Percentiles rank a stretch among this genome's conserved stretches.
Evolutionary conservation across 2,329 filamentous ascomycete genomes (phyloP).

Genomic region (Seiridium cupressi): DNA sequence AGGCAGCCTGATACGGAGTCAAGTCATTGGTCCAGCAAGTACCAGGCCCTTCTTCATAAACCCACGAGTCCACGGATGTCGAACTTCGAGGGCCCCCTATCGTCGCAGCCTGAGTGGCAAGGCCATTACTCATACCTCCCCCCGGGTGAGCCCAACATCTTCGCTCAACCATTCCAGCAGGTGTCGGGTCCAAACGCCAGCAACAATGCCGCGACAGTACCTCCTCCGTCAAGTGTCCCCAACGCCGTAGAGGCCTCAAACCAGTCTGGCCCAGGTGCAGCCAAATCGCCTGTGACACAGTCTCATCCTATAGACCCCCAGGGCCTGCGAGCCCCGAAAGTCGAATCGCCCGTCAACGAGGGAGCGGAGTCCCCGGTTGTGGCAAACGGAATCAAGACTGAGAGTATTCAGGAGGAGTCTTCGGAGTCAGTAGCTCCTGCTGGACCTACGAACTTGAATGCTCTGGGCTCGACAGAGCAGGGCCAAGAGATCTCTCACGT

Average conservation of each 20-base stretch:
- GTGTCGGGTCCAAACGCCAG: slow-evolving; percentile 32
- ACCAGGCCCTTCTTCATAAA: slow-evolving; percentile 44
- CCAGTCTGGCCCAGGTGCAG: slow-evolving; percentile 41
- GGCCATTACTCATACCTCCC: slow-evolving; percentile 52
- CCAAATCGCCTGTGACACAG: slow-evolving; percentile 32
- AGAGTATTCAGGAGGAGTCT: slow-evolving; percentile 36
- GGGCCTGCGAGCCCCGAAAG: slow-evolving; percentile 39
- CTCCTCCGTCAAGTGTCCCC: slow-evolving; percentile 33
- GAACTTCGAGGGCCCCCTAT: slow-evolving; percentile 51
- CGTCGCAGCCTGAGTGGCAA: slow-evolving; percentile 57
- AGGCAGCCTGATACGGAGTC: slow-evolving; percentile 52
- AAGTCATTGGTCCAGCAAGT: slow-evolving; percentile 55
- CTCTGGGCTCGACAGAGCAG: slow-evolving; percentile 35
- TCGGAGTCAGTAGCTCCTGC: slow-evolving; percentile 37
- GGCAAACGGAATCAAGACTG: slow-evolving; percentile 35
- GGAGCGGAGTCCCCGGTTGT: slow-evolving; percentile 29
- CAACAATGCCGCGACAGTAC: slow-evolving; percentile 30
- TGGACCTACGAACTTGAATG: slow-evolving; percentile 36
- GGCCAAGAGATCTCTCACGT: slow-evolving; percentile 28
- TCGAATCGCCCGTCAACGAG: slow-evolving; percentile 35
- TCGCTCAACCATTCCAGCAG: slow-evolving; percentile 43
- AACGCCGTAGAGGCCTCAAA: slow-evolving; percentile 57
- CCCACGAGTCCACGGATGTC: slow-evolving; percentile 54
- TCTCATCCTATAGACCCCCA: slow-evolving; percentile 37
- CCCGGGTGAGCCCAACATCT: slow-evolving; percentile 42